Conservation (phyloP, 305 asterid species). For the Nicotiana rustica region DNA sequence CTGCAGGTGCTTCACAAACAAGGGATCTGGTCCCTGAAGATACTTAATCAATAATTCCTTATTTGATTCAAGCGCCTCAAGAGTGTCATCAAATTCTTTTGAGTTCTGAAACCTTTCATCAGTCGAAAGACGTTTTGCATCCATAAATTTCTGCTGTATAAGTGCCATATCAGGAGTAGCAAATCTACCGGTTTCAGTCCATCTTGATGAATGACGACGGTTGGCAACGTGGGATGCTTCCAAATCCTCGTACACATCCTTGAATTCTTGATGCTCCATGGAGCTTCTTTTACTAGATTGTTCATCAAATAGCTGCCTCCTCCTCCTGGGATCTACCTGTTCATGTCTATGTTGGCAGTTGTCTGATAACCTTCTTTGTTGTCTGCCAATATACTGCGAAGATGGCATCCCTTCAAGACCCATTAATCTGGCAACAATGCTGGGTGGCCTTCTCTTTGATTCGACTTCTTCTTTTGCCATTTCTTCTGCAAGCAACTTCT, state of each 20-base stretch:
- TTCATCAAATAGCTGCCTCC: slow-evolving; percentile 46
- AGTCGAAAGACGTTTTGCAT: slow-evolving; percentile 58
- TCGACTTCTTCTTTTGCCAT: slow-evolving; percentile 68
- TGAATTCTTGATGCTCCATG: slow-evolving; percentile 66
- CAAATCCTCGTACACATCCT: slow-evolving; percentile 86
- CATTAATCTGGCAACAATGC: slow-evolving; percentile 81
- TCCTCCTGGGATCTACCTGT: slow-evolving; percentile 40
- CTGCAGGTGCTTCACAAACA: slow-evolving; percentile 57
- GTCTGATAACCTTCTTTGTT: slow-evolving; percentile 55
- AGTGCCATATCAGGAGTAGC: slow-evolving; percentile 62
- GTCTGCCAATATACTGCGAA: slow-evolving; percentile 56
- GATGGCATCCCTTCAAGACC: slow-evolving; percentile 87
- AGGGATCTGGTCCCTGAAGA: slow-evolving; percentile 62
- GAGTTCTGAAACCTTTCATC: slow-evolving; percentile 60
- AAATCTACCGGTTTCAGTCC: slow-evolving; percentile 65
- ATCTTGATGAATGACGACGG: slow-evolving; percentile 67
- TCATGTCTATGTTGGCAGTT: slow-evolving; percentile 49
- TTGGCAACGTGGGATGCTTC: slow-evolving; percentile 79
- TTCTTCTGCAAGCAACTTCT: slow-evolving; percentile 80
- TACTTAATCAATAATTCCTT: slow-evolving; percentile 58
- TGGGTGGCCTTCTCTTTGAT: slow-evolving; percentile 63
- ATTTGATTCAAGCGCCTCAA: slow-evolving; percentile 63
- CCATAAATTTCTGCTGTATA: slow-evolving; percentile 62
- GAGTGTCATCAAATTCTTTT: slow-evolving; percentile 57
- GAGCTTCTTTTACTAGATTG: slow-evolving; percentile 51